These are phyloP conservation scores for Theobroma cacao DNA, from an alignment of 345 rosid species.

Conservation along the genomic window DNA sequence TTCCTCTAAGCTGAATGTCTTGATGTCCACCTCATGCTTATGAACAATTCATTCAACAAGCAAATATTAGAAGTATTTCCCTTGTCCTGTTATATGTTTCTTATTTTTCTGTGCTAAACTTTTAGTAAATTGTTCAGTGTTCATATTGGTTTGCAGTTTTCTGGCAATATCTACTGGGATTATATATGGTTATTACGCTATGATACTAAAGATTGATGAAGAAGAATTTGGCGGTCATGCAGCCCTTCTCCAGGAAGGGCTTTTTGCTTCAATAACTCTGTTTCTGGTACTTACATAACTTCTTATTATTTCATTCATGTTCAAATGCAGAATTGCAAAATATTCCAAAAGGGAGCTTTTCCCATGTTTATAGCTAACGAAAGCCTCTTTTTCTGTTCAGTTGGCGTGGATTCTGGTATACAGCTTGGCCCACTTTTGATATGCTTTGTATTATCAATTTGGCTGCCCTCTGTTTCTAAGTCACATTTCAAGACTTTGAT, in stretches of 20 bases:
- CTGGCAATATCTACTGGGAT: slow-evolving; percentile 70
- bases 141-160: slow-evolving; percentile 51
- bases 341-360: neutral
- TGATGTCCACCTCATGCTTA: neutral
- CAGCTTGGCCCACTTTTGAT: slow-evolving; percentile 89
- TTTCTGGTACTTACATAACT: slow-evolving; percentile 60
- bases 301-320: slow-evolving; percentile 4
- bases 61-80: neutral
- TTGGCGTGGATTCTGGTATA: slow-evolving; percentile 91
- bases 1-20: slow-evolving; percentile 1
- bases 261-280: slow-evolving; percentile 82
- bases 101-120: neutral
- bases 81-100: neutral
- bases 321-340: neutral
- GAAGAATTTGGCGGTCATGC: slow-evolving; percentile 95
- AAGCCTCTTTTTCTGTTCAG: slow-evolving; percentile 44
- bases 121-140: neutral
- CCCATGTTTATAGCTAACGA: slow-evolving; percentile 16
- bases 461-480: slow-evolving; percentile 9
- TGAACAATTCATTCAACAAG: neutral
- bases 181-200: slow-evolving; percentile 72
- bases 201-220: slow-evolving; percentile 86
- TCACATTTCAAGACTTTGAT: neutral
- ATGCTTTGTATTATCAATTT: slow-evolving; percentile 6
- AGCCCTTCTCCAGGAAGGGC: slow-evolving; percentile 92